Percentiles rank a stretch among this genome's conserved stretches.
These are phyloP conservation scores for Kuraishia ogatae DNA, from an alignment of 805 yeast species.

Conservation along the genomic window DNA sequence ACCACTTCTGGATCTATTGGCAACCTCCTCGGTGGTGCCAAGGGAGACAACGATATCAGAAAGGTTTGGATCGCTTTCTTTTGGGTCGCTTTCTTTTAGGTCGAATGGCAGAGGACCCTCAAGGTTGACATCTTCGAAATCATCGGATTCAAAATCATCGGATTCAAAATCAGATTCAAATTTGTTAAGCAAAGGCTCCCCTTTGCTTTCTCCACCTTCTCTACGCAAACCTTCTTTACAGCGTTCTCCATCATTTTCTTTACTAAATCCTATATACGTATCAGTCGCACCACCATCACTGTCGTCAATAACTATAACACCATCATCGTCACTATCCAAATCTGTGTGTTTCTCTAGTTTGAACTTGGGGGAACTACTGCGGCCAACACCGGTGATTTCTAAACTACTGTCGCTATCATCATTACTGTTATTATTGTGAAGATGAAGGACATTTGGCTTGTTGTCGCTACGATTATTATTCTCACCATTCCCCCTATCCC, in stretches of 20 bases:
- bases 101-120: neutral
- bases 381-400: neutral
- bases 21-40: conserved; percentile 14
- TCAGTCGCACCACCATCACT: neutral
- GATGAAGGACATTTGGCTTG: too few species aligned
- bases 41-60: conserved; percentile 3
- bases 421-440: too few species aligned
- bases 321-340: neutral
- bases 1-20: conserved; percentile 6
- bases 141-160: conserved; percentile 23
- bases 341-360: neutral
- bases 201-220: conserved; percentile 13
- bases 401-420: neutral
- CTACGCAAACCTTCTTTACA: neutral
- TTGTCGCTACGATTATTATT: too few species aligned
- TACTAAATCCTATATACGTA: too few species aligned
- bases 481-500: too few species aligned
- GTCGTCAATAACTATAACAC: neutral
- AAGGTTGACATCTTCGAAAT: conserved; percentile 23
- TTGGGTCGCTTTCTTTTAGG: neutral
- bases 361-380: too few species aligned
- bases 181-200: conserved; percentile 28
- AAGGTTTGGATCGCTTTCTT: neutral
- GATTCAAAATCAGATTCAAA: conserved; percentile 35
- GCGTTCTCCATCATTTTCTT: neutral